These are phyloP conservation scores for Dianthus caryophyllus DNA, from an alignment of 148 eudicot genomes.

Conservation along the genomic window DNA sequence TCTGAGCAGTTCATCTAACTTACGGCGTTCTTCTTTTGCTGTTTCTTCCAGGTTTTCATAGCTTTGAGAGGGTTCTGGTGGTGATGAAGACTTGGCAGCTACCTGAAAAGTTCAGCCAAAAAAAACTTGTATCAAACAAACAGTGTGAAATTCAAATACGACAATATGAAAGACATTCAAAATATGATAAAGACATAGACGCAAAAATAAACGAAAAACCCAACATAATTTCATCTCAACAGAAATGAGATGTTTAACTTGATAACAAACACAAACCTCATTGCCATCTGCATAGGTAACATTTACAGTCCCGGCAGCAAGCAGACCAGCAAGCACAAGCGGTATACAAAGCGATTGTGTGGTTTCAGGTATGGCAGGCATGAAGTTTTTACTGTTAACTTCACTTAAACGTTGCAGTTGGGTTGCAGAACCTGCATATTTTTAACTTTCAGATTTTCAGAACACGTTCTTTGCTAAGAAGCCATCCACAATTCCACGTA, in stretches of 20 bases:
- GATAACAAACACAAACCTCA: constrained; percentile 47
- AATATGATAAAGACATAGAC: neutral
- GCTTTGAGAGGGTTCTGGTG: constrained; percentile 48
- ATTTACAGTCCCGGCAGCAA: constrained; percentile 56
- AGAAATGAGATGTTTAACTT: neutral
- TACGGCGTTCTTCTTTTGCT: constrained; percentile 68
- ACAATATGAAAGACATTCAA: constrained; percentile 4
- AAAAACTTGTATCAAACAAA: neutral
- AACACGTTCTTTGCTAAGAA: neutral
- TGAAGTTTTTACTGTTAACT: constrained; percentile 25
- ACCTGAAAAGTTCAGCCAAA: constrained; percentile 32
- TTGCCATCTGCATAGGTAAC: constrained; percentile 70
- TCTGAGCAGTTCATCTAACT: constrained; percentile 64
- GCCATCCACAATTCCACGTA: neutral
- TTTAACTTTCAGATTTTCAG: constrained; percentile 7
- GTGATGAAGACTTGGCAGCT: constrained; percentile 34
- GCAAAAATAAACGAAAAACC: neutral
- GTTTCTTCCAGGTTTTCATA: constrained; percentile 60
- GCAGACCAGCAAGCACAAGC: constrained; percentile 53
- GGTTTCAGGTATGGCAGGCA: constrained; percentile 18
- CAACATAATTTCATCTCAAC: neutral
- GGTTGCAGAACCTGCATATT: constrained; percentile 37
- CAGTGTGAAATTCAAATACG: neutral
- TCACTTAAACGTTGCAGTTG: constrained; percentile 23
- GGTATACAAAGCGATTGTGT: constrained; percentile 32